Percentiles rank a stretch among this genome's conserved stretches.
Conservation (phyloP, 208 protist genomes). For the Trichomonas gallinae region DNA sequence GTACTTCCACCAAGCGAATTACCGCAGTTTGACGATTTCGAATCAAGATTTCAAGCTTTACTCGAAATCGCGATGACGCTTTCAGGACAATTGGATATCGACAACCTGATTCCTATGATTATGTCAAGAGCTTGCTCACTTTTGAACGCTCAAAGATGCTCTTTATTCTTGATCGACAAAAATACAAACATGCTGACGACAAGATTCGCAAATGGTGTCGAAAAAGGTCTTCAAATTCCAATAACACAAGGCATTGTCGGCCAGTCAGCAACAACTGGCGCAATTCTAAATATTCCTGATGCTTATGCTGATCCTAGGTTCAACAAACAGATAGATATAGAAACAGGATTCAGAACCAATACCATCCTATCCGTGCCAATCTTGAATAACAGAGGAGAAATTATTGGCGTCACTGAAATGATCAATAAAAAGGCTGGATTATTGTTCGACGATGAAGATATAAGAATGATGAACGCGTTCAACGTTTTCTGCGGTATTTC, state of each 20-base stretch:
- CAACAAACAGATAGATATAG: background rate
- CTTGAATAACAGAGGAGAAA: slow-evolving; percentile 33
- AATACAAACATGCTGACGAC: background rate
- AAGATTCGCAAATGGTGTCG: background rate
- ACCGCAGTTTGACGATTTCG: background rate
- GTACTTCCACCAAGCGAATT: background rate
- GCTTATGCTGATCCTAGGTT: slow-evolving; percentile 46
- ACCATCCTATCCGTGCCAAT: background rate
- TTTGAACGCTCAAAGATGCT: background rate
- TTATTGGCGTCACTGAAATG: slow-evolving; percentile 40
- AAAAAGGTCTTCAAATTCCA: slow-evolving; percentile 23
- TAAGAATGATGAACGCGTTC: slow-evolving; percentile 25
- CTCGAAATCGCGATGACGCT: background rate
- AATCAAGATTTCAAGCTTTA: background rate
- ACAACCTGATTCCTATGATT: background rate
- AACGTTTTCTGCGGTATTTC: slow-evolving; percentile 21
- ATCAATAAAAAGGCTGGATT: slow-evolving; percentile 36
- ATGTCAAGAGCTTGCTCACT: background rate
- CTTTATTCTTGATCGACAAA: background rate
- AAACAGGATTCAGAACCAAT: background rate
- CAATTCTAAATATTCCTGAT: slow-evolving; percentile 42
- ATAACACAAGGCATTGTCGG: slow-evolving; percentile 30
- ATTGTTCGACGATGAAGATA: slow-evolving; percentile 28
- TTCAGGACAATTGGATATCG: background rate
- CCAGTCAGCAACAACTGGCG: slow-evolving; percentile 34